A percentile compares a stretch with the other conserved stretches of the same genome.
These are phyloP conservation scores for Aspergillus sp. DNA, from an alignment of 2,329 filamentous ascomycete genomes.

Conservation along the genomic window DNA sequence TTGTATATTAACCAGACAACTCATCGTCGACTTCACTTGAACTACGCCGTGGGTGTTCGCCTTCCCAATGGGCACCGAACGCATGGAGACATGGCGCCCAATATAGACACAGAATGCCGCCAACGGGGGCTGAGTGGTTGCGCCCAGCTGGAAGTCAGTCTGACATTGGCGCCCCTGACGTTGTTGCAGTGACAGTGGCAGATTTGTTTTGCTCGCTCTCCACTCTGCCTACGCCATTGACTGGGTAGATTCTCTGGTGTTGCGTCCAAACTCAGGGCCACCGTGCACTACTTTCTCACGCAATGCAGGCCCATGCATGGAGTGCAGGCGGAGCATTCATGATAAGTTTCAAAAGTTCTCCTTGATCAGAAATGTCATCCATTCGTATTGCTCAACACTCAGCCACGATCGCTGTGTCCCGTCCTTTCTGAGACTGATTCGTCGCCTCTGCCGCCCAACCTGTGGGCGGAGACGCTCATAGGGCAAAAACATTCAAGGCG, in stretches of 20 bases:
- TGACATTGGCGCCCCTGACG: slow-evolving; percentile 2
- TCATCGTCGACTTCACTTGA: slow-evolving; percentile 11
- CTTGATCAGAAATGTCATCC: slow-evolving; percentile 15
- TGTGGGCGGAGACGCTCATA: slow-evolving; percentile 20
- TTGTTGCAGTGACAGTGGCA: slow-evolving; percentile 2
- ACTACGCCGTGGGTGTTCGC: background rate
- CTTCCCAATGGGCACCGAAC: slow-evolving; percentile 10
- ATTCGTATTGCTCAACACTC: slow-evolving; percentile 14
- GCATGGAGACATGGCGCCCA: slow-evolving; percentile 13
- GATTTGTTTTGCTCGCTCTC: background rate
- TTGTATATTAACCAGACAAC: slow-evolving; percentile 6
- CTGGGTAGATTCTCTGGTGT: background rate
- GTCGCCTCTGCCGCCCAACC: slow-evolving; percentile 25
- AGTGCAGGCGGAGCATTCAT: slow-evolving; percentile 1
- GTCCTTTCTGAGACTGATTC: slow-evolving; percentile 19
- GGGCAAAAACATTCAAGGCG: slow-evolving; percentile 18
- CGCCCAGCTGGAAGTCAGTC: background rate
- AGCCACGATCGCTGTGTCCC: slow-evolving; percentile 17
- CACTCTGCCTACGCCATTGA: background rate
- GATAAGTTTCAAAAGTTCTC: slow-evolving; percentile 12
- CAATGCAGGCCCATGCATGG: background rate
- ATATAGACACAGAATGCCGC: slow-evolving; percentile 9
- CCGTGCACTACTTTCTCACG: background rate
- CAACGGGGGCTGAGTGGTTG: slow-evolving; percentile 12
- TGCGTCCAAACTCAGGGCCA: slow-evolving; percentile 7